A percentile compares a stretch with the other conserved stretches of the same genome.
phyloP scores from a whole-genome alignment of 2,329 filamentous ascomycete species.

The Raffaelea arxii region DNA sequence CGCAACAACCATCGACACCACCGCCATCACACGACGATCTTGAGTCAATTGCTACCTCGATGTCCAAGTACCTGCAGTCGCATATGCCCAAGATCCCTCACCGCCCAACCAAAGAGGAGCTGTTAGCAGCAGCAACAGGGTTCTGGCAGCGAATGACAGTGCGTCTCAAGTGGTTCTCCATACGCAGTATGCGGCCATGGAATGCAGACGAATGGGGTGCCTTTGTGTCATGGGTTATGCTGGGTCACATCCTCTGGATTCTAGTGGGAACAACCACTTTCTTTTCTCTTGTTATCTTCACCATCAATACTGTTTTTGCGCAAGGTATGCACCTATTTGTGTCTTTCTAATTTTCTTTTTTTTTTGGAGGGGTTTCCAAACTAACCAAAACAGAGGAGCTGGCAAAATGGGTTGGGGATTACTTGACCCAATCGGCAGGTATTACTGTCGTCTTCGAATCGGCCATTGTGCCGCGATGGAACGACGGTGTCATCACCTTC shows the following conservation, averaged over 20 bases:
- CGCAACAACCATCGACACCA: constrained; percentile 7
- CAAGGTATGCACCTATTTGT: too few species aligned
- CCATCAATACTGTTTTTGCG: constrained; percentile 92
- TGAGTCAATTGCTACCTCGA: constrained; percentile 38
- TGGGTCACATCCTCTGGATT: constrained; percentile 91
- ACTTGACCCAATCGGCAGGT: constrained; percentile 86
- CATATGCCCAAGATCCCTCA: constrained; percentile 63
- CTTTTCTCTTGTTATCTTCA: constrained; percentile 80
- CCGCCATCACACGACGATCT: constrained; percentile 17
- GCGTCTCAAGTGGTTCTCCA: constrained; percentile 96
- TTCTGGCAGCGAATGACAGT: constrained; percentile 88
- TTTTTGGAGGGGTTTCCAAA: not conserved
- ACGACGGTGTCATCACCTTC: constrained; percentile 89
- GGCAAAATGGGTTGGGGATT: constrained; percentile 88
- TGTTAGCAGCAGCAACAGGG: constrained; percentile 81
- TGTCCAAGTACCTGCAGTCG: constrained; percentile 51
- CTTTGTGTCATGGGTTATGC: constrained; percentile 87
- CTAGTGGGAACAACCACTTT: constrained; percentile 97
- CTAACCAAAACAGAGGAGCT: constrained; percentile 58
- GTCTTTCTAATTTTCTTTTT: not conserved
- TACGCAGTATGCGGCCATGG: constrained; percentile 86
- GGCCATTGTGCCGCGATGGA: constrained; percentile 94
- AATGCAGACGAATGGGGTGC: constrained; percentile 95
- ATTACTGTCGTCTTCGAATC: constrained; percentile 94
- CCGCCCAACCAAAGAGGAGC: constrained; percentile 84